Conservation (phyloP, 805 yeast species). For the Candida tammaniensis region DNA sequence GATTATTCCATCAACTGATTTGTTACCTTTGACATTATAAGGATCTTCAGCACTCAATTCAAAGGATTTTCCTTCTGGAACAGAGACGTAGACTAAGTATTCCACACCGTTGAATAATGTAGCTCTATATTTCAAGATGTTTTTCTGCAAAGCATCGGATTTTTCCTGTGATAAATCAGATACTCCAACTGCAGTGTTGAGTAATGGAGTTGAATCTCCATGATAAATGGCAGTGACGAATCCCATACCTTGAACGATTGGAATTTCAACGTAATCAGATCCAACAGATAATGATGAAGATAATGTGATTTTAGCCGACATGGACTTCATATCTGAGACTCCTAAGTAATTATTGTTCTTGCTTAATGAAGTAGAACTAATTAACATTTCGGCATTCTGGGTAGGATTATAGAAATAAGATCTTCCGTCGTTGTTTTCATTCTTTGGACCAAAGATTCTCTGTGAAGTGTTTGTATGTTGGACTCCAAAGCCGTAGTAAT, state of each 20-base stretch:
- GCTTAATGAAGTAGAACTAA: constrained; percentile 52
- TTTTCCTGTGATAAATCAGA: constrained; percentile 21
- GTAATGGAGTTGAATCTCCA: constrained; percentile 48
- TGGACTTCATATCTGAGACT: constrained; percentile 46
- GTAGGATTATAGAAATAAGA: constrained; percentile 57
- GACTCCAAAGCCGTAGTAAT: constrained; percentile 58
- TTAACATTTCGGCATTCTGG: constrained; percentile 51
- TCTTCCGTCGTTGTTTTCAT: constrained; percentile 44
- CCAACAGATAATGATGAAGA: constrained; percentile 26
- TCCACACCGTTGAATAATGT: constrained; percentile 51
- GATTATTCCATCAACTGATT: constrained; percentile 45
- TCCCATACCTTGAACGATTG: constrained; percentile 82
- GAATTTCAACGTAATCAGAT: constrained; percentile 46
- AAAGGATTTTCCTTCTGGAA: constrained; percentile 34
- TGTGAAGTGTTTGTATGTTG: constrained; percentile 50
- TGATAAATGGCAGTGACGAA: constrained; percentile 64
- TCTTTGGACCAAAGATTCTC: constrained; percentile 45
- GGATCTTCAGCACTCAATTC: constrained; percentile 28
- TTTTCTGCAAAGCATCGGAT: constrained; percentile 31
- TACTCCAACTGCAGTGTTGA: constrained; percentile 26
- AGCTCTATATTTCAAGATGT: constrained; percentile 52
- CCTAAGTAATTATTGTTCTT: constrained; percentile 34
- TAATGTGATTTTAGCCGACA: constrained; percentile 49
- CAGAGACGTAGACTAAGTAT: constrained; percentile 68
- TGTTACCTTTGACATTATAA: constrained; percentile 42